phyloP scores from a whole-genome alignment of 139 green algal genomes.

The Raphidocelis subcapitata region DNA sequence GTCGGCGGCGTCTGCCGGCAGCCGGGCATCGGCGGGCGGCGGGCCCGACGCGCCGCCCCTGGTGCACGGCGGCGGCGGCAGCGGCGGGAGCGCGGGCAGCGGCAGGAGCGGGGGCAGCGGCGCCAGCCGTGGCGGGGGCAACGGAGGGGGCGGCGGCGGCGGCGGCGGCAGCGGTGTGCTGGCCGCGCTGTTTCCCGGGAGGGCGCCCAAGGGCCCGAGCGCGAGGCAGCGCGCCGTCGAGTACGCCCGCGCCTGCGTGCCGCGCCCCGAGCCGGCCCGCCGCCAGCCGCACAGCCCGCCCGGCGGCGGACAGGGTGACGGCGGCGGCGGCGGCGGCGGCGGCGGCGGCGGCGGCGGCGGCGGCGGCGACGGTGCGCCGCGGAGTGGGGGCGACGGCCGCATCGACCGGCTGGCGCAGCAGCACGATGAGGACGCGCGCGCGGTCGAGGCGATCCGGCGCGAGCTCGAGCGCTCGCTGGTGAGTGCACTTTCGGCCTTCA shows the following conservation, averaged over 20 bases:
- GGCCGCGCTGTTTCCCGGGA: no score
- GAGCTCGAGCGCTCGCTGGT: constrained; percentile 39
- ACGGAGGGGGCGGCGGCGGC: no score
- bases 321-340: not conserved
- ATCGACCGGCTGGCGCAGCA: constrained; percentile 53
- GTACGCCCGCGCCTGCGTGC: constrained; percentile 20
- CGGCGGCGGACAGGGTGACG: not conserved
- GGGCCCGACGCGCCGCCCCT: not conserved
- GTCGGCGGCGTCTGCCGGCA: not conserved
- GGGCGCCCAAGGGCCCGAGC: constrained; percentile 13
- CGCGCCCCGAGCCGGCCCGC: not conserved
- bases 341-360: not conserved
- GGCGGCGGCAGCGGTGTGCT: no score
- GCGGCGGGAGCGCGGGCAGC: not conserved
- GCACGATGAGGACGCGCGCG: constrained; percentile 41
- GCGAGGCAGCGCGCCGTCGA: constrained; percentile 9
- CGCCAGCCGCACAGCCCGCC: not conserved
- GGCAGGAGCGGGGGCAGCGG: not conserved
- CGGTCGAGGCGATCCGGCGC: constrained; percentile 57
- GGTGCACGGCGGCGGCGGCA: not conserved
- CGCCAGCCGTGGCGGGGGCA: not conserved
- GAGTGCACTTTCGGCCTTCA: no score
- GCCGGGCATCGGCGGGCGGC: not conserved
- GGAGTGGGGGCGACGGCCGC: constrained; percentile 2
- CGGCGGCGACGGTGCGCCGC: not conserved